Evolutionary conservation across 2,329 filamentous ascomycete species (phyloP), one percentile per base, ranked within the genome.

Genomic region (Fusarium hostae): DNA sequence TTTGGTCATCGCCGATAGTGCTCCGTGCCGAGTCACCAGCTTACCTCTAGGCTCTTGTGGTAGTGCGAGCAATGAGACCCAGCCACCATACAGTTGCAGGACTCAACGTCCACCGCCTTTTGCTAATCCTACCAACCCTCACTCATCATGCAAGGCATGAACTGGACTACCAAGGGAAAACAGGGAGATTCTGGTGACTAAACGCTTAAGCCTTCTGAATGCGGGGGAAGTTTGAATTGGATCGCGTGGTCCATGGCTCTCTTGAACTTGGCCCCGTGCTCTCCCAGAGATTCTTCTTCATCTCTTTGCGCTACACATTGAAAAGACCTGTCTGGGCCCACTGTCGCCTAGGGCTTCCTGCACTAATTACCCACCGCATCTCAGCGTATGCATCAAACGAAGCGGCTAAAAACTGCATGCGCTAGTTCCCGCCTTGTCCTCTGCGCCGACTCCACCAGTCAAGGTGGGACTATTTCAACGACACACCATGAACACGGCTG

Each of bases 341-440:
- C 40, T 59, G 56, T 48, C 45, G 54, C 24, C 44, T 63, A 44
- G 58, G 58, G 24, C 60, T 57, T 61, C 37, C 18, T 63, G 39
- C 63, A 57, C 63, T 56, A 32, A 45, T 51, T 37, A 52, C 37
- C 64, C 47, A 63, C 44, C 22, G 40, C 65, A 72, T 63, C 48
- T 58, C 65, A 54, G 43, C 34, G 51, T 68, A 80, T 80, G 78
- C 75, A 78, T 73, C 45, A 79, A 80, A 66, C 64, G 77, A 76
- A 72, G 74, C 67, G 59, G 65, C 72, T 75, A 75, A 72, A 68
- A 69, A 45, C 55, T 56, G 60, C 61, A 48, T 74, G 67, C 73
- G 54, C 71, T 80, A 80, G 79, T 64, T 79, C 79, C 79, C 78
- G 79, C 63, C 58, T 69, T 57, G 66, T 52, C 63, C 37, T 66